A percentile compares a stretch with the other conserved stretches of the same genome.
Conservation (phyloP, 2,329 filamentous ascomycete genomes). For the Hymenoscyphus salicellus region DNA sequence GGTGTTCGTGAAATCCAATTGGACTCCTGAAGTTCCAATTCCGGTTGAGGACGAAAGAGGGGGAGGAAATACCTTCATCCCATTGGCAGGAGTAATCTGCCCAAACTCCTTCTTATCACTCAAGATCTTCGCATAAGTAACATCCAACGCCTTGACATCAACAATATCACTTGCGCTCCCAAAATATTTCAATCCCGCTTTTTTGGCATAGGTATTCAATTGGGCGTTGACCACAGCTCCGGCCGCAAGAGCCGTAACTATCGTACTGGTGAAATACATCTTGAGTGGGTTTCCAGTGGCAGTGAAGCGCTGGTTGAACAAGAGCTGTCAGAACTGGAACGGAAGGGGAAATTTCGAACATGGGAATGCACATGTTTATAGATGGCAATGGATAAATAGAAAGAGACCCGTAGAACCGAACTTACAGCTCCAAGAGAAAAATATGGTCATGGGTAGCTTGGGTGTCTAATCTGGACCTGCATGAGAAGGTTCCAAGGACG, state of each 20-base stretch:
- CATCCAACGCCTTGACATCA: constrained; percentile 46
- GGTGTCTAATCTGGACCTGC: too few relatives aligned
- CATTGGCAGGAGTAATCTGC: constrained; percentile 62
- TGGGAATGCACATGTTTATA: neutral
- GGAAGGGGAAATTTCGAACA: neutral
- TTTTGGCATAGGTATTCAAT: constrained; percentile 53
- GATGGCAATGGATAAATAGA: too few relatives aligned
- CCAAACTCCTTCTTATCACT: constrained; percentile 58
- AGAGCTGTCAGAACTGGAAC: neutral
- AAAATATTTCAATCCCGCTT: constrained; percentile 54
- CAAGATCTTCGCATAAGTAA: constrained; percentile 53
- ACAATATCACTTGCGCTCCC: constrained; percentile 57
- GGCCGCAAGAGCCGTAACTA: neutral
- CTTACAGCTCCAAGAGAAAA: too few relatives aligned
- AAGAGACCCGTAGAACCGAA: too few relatives aligned
- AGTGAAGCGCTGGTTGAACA: neutral
- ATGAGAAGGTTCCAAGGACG: too few relatives aligned
- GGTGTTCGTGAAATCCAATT: too few relatives aligned
- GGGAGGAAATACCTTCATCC: constrained; percentile 43
- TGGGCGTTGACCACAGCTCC: constrained; percentile 29
- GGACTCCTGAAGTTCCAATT: too few relatives aligned
- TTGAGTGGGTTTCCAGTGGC: neutral
- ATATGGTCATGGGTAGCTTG: too few relatives aligned
- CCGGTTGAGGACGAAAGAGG: neutral
- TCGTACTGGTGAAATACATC: neutral